Evolutionary conservation across 768 basidiomycete species (phyloP), one percentile per base, ranked within the genome.

Genomic region (Favolaschia claudopus): DNA sequence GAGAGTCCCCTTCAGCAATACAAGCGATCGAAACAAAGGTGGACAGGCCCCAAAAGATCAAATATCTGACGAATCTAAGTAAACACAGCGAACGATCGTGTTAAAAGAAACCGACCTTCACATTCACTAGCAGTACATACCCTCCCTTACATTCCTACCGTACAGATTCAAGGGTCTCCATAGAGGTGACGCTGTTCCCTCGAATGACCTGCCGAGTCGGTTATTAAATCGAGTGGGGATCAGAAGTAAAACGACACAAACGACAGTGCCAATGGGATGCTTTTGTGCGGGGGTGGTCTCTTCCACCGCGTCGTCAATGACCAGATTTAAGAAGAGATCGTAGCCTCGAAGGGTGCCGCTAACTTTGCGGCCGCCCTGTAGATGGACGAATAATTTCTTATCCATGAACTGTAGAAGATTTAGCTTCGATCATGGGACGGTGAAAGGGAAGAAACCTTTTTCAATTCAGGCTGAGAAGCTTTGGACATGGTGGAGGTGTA

Each of bases 261-360:
- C 96, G 48, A 97, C 91, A 48, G 93, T 96, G 24, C 96, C 96
- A 67, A 95, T 89, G 24, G 91, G 89, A 67, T 91, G 88, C 73
- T 94, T 95, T 78, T 95, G 91, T 5, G 91, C 95, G 14, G 92
- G 90, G 5, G 86, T 88, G 0, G 89, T 87, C 79, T 99, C 97
- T 76, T 99, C 97, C 67, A 89, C 74, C 10, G 94, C 93, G 70
- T 99, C 93, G 74, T 99, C 97, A 74, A 99, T 88, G 65, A 99
- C 97, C 34, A 99, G 84, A 76, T 99, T 99, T 72, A 99, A 80
- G 82, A 99, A 99, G 64, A 99, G 90, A 81, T 99, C 97, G 76
- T 97, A 99, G 49, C 97, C 97, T 62, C 97, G 89, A 47, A 99
- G 79, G 14, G 88, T 89, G 52, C 97, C 97, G 78, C 93, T 95